Base-by-base conservation (phyloP, 208 protist species). In the Phytomonas francai region DNA sequence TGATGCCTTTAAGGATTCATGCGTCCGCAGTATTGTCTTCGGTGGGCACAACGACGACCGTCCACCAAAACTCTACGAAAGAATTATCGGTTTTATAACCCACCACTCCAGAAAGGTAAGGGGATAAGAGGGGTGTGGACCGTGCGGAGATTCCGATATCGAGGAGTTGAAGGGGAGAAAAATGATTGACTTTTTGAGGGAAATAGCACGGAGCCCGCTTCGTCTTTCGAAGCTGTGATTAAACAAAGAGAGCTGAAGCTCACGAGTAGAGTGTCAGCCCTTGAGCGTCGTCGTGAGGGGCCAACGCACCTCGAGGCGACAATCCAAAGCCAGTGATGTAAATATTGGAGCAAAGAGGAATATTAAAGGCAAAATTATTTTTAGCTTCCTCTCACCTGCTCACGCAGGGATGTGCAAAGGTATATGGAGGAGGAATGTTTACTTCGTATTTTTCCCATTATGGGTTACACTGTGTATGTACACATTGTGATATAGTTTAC, bases 21-120 rank as follows among this genome's bases (percentile, higher is more conserved):
- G 85, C 74, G 34, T 94, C 36, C 84, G 92, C 58, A 70, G 83
- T 63, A 32, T 95, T 12, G 81, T 97, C 8, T 78, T 83, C 0
- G 97, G 95, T 39, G 93, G 90, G 45, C 97, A 98, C 85, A 98
- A 98, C 67, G 85, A 88, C 68, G 81, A 94, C 45, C 83, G 97
- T n/a, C 80, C 80, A 28, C 71, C 81, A 16, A 78, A 86, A 22
- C 86, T 94, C 29, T 78, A 87, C n/a, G 71, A 93, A 9, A 36
- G 82, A 12, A 95, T 95, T 51, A 77, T 49, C 22, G 78, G 79
- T 49, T 98, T 97, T 70, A 49, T 49, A 1, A 49, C 14, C 12
- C 64, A 79, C 87, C 32, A 94, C 92, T 63, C 80, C 79, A 11
- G 73, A 33, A 5, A 71, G 65, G 11, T 60, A 64, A 32, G 68